These are phyloP conservation scores for Harringtonia aguacate DNA, from an alignment of 2,329 filamentous ascomycete genomes.

Conservation along the genomic window DNA sequence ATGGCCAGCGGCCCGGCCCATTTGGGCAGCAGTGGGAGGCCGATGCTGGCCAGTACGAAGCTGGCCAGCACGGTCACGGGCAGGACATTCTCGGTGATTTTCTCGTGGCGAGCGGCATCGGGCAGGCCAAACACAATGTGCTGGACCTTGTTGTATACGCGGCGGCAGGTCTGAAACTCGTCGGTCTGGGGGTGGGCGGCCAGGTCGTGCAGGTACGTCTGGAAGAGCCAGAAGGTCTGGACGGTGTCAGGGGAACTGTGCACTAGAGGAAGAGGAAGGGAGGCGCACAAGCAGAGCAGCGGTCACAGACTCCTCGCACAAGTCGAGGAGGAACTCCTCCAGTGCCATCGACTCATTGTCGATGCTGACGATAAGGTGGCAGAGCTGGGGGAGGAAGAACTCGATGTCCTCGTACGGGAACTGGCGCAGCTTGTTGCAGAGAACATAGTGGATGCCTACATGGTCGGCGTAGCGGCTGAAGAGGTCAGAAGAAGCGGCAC, in stretches of 20 bases:
- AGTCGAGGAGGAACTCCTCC: slow-evolving; percentile 76
- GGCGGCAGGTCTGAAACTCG: slow-evolving; percentile 70
- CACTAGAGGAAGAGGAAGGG: background rate
- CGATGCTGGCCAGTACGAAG: slow-evolving; percentile 67
- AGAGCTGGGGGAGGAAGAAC: slow-evolving; percentile 83
- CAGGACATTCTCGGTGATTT: slow-evolving; percentile 71
- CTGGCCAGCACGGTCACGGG: slow-evolving; percentile 74
- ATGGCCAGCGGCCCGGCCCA: slow-evolving; percentile 74
- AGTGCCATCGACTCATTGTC: slow-evolving; percentile 87
- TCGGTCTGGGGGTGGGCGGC: slow-evolving; percentile 63
- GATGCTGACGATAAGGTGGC: slow-evolving; percentile 77
- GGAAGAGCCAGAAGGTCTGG: slow-evolving; percentile 84
- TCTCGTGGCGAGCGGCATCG: slow-evolving; percentile 57
- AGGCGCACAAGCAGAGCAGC: slow-evolving; percentile 64
- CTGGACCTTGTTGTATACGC: slow-evolving; percentile 82
- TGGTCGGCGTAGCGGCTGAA: slow-evolving; percentile 75
- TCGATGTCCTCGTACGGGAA: slow-evolving; percentile 88
- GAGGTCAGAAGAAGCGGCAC: slow-evolving; percentile 1
- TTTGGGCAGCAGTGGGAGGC: slow-evolving; percentile 61
- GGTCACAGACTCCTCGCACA: slow-evolving; percentile 81
- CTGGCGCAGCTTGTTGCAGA: slow-evolving; percentile 79
- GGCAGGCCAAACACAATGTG: slow-evolving; percentile 74
- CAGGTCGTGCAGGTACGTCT: slow-evolving; percentile 78
- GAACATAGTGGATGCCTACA: slow-evolving; percentile 81
- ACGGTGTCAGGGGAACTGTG: slow-evolving; percentile 12